phyloP scores from a whole-genome alignment of 805 yeast species.

The Starmerella ratchasimensis region DNA sequence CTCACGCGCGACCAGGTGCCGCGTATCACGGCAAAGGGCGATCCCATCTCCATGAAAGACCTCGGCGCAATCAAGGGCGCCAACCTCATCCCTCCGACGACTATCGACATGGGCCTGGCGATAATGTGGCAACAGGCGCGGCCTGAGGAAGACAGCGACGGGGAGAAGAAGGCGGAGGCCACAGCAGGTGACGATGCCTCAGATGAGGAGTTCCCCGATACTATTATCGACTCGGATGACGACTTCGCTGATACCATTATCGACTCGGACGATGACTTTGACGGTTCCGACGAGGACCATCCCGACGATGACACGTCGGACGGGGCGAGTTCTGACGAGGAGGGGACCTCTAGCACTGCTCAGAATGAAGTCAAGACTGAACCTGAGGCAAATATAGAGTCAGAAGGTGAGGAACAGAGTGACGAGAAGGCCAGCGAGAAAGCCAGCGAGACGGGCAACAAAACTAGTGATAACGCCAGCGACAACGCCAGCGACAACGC shows the following conservation, averaged over 20 bases:
- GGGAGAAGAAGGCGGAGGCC: conserved; percentile 13
- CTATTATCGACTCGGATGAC: conserved; percentile 26
- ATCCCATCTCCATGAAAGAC: conserved; percentile 48
- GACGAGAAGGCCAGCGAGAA: no score
- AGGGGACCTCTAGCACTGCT: not conserved
- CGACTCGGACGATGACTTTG: conserved; percentile 18
- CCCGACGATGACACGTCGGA: not conserved
- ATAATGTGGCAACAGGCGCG: conserved; percentile 60
- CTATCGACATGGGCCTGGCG: conserved; percentile 79
- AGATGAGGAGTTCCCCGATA: conserved; percentile 12
- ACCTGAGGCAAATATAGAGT: no score
- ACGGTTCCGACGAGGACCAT: not conserved
- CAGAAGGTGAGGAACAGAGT: no score
- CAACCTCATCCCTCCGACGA: conserved; percentile 53
- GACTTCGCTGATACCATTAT: conserved; percentile 18
- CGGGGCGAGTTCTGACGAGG: conserved; percentile 1
- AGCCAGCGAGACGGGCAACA: not conserved
- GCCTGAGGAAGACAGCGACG: conserved; percentile 31
- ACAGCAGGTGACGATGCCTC: conserved; percentile 10
- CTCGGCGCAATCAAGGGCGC: conserved; percentile 42
- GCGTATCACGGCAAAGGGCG: conserved; percentile 36
- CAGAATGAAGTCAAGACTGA: conserved; percentile 13
- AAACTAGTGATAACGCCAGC: not conserved
- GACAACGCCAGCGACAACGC: not conserved
- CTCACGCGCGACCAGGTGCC: conserved; percentile 55